Evolutionary conservation across 1,284 basidiomycete species (phyloP), one percentile per base, ranked within the genome.

Genomic region (Grifola frondosa): DNA sequence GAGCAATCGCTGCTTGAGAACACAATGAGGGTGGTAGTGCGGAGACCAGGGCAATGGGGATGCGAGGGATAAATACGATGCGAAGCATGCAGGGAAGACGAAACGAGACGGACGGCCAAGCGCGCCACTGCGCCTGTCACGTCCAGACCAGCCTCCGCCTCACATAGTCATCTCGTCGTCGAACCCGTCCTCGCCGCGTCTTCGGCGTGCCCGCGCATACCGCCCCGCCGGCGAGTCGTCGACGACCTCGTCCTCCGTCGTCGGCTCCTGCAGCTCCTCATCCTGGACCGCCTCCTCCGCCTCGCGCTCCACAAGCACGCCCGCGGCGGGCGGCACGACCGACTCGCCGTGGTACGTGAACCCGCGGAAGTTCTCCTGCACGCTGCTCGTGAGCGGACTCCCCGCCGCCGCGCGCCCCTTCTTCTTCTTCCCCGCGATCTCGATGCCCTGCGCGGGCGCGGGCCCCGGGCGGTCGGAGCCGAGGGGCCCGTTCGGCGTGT

Each of bases 321-420:
- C 68, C 48, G 69, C 62, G 8, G 68, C 69, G 30, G 69, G 68
- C 49, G 87, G 84, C 66, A 91, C 57, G 38, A 91, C 56, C 16
- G 51, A 84, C 53, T 90, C 88, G 46, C 90, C 90, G 24, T 84
- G 86, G 63, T 91, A 95, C 4, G 91, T 94, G 73, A 93, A 95
- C 30, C 90, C 90, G 42, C 85, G 78, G 67, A 97, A 97, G 67
- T 96, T 93, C 72, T 94, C 93, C 71, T 97, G 93, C 37, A 97
- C 88, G 57, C 87, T 90, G 61, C 73, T 90, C 49, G 91, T 93
- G 57, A 96, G 71, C 19, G 90, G 73, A 15, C 79, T 78, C 35
- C 66, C 66, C 41, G 66, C 78, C 20, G 40, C 48, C 26, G 61
- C 57, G 33, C 56, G 52, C 55, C 65, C 72, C 55, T 72, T 73